A percentile compares a stretch with the other conserved stretches of the same genome.
phyloP scores from a whole-genome alignment of 768 basidiomycete species.

The Pleurotus djamor region DNA sequence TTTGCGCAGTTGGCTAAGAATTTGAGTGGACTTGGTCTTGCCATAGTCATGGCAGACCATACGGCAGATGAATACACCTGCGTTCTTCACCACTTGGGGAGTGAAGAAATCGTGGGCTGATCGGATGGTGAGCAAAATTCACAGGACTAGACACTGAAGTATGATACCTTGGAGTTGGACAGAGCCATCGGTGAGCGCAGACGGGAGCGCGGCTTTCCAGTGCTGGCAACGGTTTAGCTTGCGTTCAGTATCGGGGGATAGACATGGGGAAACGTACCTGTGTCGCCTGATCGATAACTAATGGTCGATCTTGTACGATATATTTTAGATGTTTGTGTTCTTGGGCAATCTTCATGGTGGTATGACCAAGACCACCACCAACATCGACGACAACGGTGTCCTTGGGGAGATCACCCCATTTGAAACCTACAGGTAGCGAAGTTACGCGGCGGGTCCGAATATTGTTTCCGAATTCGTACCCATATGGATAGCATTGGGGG shows the following conservation, averaged over 20 bases:
- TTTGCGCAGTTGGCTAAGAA: constrained; percentile 19
- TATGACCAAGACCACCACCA: constrained; percentile 31
- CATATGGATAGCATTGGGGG: constrained; percentile 8
- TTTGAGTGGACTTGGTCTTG: constrained; percentile 16
- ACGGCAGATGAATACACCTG: constrained; percentile 23
- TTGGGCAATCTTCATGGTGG: constrained; percentile 24
- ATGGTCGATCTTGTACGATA: constrained; percentile 32
- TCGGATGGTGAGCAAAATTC: neutral
- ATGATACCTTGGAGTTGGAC: constrained; percentile 23
- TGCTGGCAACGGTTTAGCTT: constrained; percentile 15
- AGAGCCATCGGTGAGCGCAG: constrained; percentile 18
- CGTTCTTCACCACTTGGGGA: constrained; percentile 22
- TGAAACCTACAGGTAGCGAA: constrained; percentile 12
- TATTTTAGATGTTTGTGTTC: constrained; percentile 20
- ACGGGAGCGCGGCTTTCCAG: constrained; percentile 20
- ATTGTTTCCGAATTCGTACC: neutral
- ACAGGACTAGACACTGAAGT: neutral
- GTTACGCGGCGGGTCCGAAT: too few relatives aligned
- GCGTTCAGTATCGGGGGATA: neutral
- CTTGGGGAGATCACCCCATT: constrained; percentile 13
- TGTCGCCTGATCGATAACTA: constrained; percentile 20
- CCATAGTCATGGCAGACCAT: constrained; percentile 30
- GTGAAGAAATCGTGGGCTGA: constrained; percentile 28
- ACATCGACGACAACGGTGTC: constrained; percentile 27
- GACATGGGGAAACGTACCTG: constrained; percentile 11